A percentile compares a stretch with the other conserved stretches of the same genome.
Evolutionary conservation across 257 asterid genomes (phyloP).

Genomic region (Solanum etuberosum): DNA sequence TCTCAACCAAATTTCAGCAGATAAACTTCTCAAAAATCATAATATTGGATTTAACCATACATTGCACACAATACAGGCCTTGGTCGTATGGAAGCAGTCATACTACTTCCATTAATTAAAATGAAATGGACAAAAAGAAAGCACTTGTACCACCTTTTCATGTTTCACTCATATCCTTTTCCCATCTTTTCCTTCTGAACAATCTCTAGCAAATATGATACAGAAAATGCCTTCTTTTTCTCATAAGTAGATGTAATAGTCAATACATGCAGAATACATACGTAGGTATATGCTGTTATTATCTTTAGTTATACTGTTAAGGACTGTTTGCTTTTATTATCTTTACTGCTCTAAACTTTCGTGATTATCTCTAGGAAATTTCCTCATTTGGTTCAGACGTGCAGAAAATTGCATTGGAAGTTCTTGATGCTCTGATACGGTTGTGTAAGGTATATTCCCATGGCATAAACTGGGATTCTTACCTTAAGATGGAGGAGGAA

Average conservation of each 20-base stretch:
- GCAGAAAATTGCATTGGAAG: slow-evolving; percentile 49
- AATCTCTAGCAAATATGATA: background rate
- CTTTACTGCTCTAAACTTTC: slow-evolving; percentile 1
- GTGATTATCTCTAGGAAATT: slow-evolving; percentile 39
- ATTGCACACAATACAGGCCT: background rate
- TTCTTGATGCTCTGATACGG: slow-evolving; percentile 62
- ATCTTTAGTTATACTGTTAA: background rate
- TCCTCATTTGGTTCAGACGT: slow-evolving; percentile 39
- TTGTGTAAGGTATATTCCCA: slow-evolving; percentile 70
- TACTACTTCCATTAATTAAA: background rate
- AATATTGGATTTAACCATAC: background rate
- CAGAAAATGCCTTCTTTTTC: background rate
- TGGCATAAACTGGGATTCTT: slow-evolving; percentile 57
- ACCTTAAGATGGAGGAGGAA: slow-evolving; percentile 14
- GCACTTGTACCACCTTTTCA: background rate
- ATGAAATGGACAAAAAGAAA: background rate
- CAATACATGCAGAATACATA: background rate
- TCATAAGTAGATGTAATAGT: background rate
- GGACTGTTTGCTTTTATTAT: background rate
- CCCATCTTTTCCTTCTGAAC: background rate
- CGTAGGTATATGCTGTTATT: background rate
- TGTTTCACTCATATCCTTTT: background rate
- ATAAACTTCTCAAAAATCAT: background rate
- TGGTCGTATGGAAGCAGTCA: background rate
- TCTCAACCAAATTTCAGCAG: background rate